These are phyloP conservation scores for Sarocladium kiliense DNA, from an alignment of 2,329 filamentous ascomycete species.

Conservation along the genomic window DNA sequence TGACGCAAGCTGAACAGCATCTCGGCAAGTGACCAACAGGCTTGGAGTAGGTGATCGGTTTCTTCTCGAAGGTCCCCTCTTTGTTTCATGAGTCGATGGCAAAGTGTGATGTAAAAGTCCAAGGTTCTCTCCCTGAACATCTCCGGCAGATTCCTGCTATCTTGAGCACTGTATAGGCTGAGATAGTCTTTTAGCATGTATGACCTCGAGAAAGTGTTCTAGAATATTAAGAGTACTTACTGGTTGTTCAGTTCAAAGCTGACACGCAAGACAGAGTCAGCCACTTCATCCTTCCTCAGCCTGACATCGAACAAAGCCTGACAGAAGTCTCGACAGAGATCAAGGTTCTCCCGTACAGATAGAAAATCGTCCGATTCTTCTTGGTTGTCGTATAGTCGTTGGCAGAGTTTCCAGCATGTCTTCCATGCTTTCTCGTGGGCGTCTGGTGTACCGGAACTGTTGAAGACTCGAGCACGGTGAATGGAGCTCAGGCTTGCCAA, in stretches of 20 bases:
- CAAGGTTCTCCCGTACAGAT: conserved; percentile 69
- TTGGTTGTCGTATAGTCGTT: conserved; percentile 77
- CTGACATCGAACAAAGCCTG: conserved; percentile 86
- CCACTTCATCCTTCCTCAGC: conserved; percentile 67
- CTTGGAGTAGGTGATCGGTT: conserved; percentile 75
- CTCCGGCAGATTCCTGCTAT: conserved; percentile 71
- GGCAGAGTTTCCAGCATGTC: conserved; percentile 88
- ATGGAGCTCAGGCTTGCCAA: conserved; percentile 79
- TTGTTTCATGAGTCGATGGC: conserved; percentile 95
- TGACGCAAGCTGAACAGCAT: conserved; percentile 90
- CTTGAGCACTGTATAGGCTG: conserved; percentile 83
- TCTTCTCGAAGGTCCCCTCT: conserved; percentile 72
- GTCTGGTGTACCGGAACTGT: conserved; percentile 66
- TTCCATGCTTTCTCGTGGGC: conserved; percentile 88
- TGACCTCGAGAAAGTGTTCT: background rate
- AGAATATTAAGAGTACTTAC: conserved; percentile 31
- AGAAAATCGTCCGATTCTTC: conserved; percentile 63
- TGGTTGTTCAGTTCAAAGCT: conserved; percentile 96
- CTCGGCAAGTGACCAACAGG: conserved; percentile 87
- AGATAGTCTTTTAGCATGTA: conserved; percentile 20
- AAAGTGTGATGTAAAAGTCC: conserved; percentile 91
- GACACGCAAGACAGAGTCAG: conserved; percentile 83
- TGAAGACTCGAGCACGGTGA: conserved; percentile 75
- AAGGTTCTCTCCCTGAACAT: conserved; percentile 84
- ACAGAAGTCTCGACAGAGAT: conserved; percentile 87